Evolutionary conservation across 2,329 filamentous ascomycete genomes (phyloP).

Genomic region (Beauveria pseudobassiana): DNA sequence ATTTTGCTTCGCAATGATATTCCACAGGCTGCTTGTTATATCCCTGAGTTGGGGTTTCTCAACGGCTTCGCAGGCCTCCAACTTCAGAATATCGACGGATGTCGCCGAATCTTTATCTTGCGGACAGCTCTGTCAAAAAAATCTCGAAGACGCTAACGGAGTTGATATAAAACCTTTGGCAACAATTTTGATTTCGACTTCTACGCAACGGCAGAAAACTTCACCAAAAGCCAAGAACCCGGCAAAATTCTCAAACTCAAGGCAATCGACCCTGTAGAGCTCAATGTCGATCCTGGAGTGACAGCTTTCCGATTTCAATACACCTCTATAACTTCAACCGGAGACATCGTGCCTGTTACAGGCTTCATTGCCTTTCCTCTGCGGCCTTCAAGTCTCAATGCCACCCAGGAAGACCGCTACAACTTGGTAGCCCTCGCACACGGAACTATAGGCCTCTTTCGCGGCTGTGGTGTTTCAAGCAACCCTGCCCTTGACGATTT

Average conservation of each 20-base stretch:
- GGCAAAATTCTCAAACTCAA: slow-evolving; percentile 17
- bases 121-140: too few relatives aligned
- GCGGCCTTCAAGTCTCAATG: too few relatives aligned
- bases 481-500: slow-evolving; percentile 11
- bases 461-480: slow-evolving; percentile 14
- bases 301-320: slow-evolving; percentile 16
- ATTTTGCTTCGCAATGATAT: too few relatives aligned
- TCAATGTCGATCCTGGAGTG: slow-evolving; percentile 12
- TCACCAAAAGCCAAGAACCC: background rate
- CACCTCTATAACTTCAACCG: slow-evolving; percentile 12
- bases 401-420: background rate
- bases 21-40: too few relatives aligned
- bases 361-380: slow-evolving; percentile 14
- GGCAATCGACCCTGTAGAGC: slow-evolving; percentile 7
- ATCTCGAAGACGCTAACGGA: too few relatives aligned
- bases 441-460: slow-evolving; percentile 14
- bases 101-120: too few relatives aligned
- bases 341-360: slow-evolving; percentile 12
- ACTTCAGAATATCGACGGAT: too few relatives aligned
- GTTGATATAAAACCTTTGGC: too few relatives aligned
- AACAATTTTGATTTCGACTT: slow-evolving; percentile 12
- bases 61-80: too few relatives aligned
- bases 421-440: slow-evolving; percentile 13
- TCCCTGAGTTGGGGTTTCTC: too few relatives aligned
- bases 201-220: slow-evolving; percentile 13